Evolutionary conservation across 352 stramenopile species (phyloP).

Genomic region (Discostella stelligera): DNA sequence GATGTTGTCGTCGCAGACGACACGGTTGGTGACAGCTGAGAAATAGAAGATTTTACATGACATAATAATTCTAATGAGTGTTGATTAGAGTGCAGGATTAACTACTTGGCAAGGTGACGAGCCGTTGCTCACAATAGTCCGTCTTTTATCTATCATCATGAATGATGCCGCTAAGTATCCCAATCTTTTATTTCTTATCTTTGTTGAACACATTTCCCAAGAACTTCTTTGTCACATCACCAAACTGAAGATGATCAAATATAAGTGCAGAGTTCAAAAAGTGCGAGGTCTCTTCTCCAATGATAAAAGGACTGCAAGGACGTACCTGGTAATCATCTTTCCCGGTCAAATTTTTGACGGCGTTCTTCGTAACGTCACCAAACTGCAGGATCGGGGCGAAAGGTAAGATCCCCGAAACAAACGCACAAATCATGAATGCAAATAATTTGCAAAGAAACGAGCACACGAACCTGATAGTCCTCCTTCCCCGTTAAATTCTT

Average conservation of each 20-base stretch:
- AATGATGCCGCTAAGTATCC: background rate
- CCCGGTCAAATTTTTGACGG: conserved; percentile 65
- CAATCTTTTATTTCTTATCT: conserved; percentile 11
- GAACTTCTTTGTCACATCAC: conserved; percentile 77
- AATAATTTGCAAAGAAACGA: too few relatives aligned
- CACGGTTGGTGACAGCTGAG: conserved; percentile 4
- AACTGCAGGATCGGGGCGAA: conserved; percentile 34
- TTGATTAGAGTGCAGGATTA: conserved; percentile 8
- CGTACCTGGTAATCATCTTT: conserved; percentile 67
- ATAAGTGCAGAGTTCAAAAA: background rate
- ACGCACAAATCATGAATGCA: background rate
- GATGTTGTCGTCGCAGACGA: conserved; percentile 28
- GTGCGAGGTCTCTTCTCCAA: too few relatives aligned
- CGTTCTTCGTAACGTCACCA: conserved; percentile 72
- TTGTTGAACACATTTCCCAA: conserved; percentile 75
- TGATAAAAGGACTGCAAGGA: background rate
- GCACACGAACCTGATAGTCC: conserved; percentile 54
- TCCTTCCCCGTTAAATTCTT: conserved; percentile 73
- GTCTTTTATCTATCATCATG: background rate
- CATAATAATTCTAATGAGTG: background rate
- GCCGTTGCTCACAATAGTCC: background rate
- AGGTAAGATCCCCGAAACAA: background rate
- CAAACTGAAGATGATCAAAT: conserved; percentile 39
- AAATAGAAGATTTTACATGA: background rate
- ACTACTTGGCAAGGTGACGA: background rate